Percentiles rank a stretch among this genome's conserved stretches.
Evolutionary conservation across 306 rosid species (phyloP).

Genomic region (Alnus glutinosa): DNA sequence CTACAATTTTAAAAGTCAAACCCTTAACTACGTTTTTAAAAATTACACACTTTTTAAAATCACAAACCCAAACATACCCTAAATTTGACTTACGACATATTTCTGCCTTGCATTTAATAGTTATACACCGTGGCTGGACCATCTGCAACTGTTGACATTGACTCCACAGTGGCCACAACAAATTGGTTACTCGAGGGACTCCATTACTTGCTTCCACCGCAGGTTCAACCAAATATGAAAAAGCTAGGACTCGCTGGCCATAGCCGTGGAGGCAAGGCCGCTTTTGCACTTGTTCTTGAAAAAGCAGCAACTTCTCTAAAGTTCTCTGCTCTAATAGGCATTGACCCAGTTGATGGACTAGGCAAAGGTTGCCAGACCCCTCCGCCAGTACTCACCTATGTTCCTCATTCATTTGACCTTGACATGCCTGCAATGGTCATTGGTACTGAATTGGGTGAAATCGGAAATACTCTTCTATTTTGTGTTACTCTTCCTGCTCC

Average conservation of each 20-base stretch:
- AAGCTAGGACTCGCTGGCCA: slow-evolving; percentile 75
- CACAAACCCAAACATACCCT: too few relatives aligned
- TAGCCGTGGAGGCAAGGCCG: slow-evolving; percentile 85
- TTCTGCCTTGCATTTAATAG: slow-evolving; percentile 43
- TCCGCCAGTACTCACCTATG: slow-evolving; percentile 74
- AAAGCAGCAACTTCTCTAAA: slow-evolving; percentile 43
- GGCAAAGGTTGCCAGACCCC: slow-evolving; percentile 73
- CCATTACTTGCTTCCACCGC: slow-evolving; percentile 44
- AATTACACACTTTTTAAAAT: too few relatives aligned
- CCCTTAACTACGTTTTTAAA: too few relatives aligned
- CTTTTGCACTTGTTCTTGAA: slow-evolving; percentile 68
- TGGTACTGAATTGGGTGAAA: slow-evolving; percentile 72
- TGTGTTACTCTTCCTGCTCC: slow-evolving; percentile 46
- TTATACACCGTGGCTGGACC: slow-evolving; percentile 63
- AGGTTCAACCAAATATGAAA: slow-evolving; percentile 47
- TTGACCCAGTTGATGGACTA: slow-evolving; percentile 92
- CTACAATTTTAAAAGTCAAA: too few relatives aligned
- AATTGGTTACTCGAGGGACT: slow-evolving; percentile 73
- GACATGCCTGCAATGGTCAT: slow-evolving; percentile 62
- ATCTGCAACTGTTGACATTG: slow-evolving; percentile 59
- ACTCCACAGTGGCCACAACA: slow-evolving; percentile 55
- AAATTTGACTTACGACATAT: background rate
- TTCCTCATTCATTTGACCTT: slow-evolving; percentile 61
- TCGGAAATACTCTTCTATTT: slow-evolving; percentile 49
- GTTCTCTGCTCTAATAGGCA: slow-evolving; percentile 72